Evolutionary conservation across 169 alveolate species (phyloP), one percentile per base, ranked within the genome.

Genomic region (Cryptosporidium sp.): DNA sequence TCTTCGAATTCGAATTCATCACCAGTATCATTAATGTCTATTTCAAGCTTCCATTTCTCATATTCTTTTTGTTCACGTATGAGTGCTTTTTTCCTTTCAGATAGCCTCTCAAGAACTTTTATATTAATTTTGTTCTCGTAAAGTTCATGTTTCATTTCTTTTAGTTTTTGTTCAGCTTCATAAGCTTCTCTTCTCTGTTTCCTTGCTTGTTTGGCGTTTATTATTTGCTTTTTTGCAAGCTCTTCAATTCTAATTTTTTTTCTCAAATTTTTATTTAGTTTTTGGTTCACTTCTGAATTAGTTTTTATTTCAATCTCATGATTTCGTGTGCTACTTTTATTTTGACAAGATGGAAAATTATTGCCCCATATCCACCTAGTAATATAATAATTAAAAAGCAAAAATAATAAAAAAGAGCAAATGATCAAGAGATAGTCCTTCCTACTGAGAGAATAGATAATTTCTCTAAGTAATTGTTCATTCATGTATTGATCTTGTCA

Each of bases 191-290:
- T 80, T 65, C 75, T 59, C 14, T 37, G 68, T 29, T 62, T 39
- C 48, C 75, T 80, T 62, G 89, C 89, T n/a, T 26, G 18, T 65
- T 80, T 80, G 14, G 89, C 71, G 52, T 80, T 80, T 1, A 21
- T 35, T 37, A 16, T 33, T 37, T 80, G 89, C 21, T 80, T 80
- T 1, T 23, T 45, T 26, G 69, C 51, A 16, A 80, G 62, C 21
- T 80, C 80, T 37, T 80, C 75, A 35, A 33, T 41, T 29, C 80
- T 69, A n/a, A 45, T 80, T 35, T 62, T 65, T 65, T 33, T 65
- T 65, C 16, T 33, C 31, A 37, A 33, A 31, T 9, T 65, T 8
- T 65, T 33, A 35, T 65, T 65, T 14, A 65, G 23, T 8, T 65
- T 65, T 37, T 33, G 29, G 48, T n/a, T 29, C 2, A 2, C 35